These are phyloP conservation scores for Neoboletus brunneissimus DNA, from an alignment of 768 basidiomycete genomes.

Conservation along the genomic window DNA sequence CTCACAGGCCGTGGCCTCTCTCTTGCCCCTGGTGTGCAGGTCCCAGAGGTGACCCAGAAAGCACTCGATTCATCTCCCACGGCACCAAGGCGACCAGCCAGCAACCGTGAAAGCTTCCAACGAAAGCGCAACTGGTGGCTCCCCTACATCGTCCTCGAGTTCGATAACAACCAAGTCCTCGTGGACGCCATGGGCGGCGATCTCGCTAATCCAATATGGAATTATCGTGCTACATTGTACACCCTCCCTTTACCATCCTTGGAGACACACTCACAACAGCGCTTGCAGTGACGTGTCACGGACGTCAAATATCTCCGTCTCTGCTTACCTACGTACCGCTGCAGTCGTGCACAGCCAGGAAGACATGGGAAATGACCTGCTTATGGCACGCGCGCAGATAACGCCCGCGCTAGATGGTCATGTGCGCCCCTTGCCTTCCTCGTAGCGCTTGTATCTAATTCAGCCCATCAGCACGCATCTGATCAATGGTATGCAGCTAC, in stretches of 20 bases:
- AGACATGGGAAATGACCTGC: conserved; percentile 96
- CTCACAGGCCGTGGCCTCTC: conserved; percentile 70
- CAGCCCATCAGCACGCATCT: conserved; percentile 57
- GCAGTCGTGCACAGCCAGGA: conserved; percentile 69
- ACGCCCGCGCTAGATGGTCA: conserved; percentile 79
- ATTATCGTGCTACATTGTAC: conserved; percentile 93
- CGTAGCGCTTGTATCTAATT: conserved; percentile 3
- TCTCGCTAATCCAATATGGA: conserved; percentile 86
- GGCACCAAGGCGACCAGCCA: conserved; percentile 52
- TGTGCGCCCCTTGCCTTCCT: conserved; percentile 39
- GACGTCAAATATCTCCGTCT: conserved; percentile 87
- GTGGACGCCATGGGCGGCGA: conserved; percentile 97
- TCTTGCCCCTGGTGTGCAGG: conserved; percentile 70
- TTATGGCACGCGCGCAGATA: conserved; percentile 90
- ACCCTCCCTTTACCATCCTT: conserved; percentile 30
- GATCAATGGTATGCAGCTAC: conserved; percentile 90
- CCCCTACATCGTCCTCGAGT: conserved; percentile 96
- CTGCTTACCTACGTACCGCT: conserved; percentile 85
- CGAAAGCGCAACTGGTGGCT: conserved; percentile 93
- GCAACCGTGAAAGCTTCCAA: conserved; percentile 88
- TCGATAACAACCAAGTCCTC: conserved; percentile 95
- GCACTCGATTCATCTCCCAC: conserved; percentile 67
- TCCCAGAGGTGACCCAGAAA: conserved; percentile 83
- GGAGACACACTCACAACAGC: conserved; percentile 3
- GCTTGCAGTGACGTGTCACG: conserved; percentile 85